Percentiles rank a stretch among this genome's conserved stretches.
phyloP scores from a whole-genome alignment of 2,329 filamentous ascomycete species.

The Penicillium sp. region DNA sequence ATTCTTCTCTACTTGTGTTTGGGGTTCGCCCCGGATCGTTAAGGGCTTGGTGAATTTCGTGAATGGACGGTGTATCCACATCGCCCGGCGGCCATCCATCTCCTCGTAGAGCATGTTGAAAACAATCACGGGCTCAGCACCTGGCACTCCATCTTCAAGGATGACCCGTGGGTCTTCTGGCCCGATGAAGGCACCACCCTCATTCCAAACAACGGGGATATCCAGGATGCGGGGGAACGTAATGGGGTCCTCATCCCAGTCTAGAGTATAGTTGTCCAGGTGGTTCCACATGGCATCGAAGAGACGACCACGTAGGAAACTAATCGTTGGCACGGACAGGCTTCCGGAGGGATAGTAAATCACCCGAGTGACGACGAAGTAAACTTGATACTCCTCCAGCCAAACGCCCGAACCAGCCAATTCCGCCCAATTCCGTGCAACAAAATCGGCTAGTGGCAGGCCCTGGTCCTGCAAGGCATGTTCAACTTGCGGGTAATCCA shows the following conservation, averaged over 20 bases:
- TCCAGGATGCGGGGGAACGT: conserved; percentile 28
- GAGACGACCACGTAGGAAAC: conserved; percentile 30
- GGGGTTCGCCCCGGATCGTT: conserved; percentile 21
- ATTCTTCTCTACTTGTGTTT: conserved; percentile 24
- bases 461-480: conserved; percentile 17
- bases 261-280: conserved; percentile 25
- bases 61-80: conserved; percentile 29
- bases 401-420: conserved; percentile 27
- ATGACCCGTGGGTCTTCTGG: conserved; percentile 32
- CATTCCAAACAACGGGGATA: conserved; percentile 23
- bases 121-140: conserved; percentile 30
- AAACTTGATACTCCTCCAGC: conserved; percentile 23
- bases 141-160: conserved; percentile 27
- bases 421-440: conserved; percentile 21
- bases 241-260: conserved; percentile 24
- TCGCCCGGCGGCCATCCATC: conserved; percentile 22
- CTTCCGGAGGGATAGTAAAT: conserved; percentile 22
- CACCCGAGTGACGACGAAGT: conserved; percentile 23
- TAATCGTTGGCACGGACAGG: conserved; percentile 26
- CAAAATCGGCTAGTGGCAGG: conserved; percentile 10
- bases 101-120: conserved; percentile 31
- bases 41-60: conserved; percentile 24
- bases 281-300: conserved; percentile 29
- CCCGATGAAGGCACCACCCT: conserved; percentile 23
- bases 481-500: conserved; percentile 22